Evolutionary conservation across 495 filamentous ascomycete species (phyloP).

Genomic region (Thermochaetoides thermophila): DNA sequence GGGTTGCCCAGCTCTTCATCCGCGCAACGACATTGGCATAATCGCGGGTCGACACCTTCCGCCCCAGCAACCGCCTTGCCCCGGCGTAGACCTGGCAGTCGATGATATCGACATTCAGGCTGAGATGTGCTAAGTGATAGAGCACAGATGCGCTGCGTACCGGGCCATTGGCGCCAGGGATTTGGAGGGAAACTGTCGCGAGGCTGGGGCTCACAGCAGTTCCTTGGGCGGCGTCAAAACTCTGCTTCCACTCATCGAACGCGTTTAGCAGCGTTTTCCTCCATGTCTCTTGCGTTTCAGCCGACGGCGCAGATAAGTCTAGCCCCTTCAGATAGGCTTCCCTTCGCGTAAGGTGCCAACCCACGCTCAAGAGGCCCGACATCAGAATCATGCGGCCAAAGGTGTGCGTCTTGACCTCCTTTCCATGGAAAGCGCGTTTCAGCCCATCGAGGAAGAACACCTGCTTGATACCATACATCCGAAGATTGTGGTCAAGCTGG

Average conservation of each 20-base stretch:
- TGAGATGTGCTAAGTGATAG: slow-evolving; percentile 90
- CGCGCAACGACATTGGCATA: slow-evolving; percentile 61
- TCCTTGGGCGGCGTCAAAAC: slow-evolving; percentile 64
- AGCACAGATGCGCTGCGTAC: slow-evolving; percentile 76
- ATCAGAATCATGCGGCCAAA: slow-evolving; percentile 93
- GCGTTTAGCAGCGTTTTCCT: slow-evolving; percentile 67
- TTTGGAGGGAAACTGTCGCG: slow-evolving; percentile 22
- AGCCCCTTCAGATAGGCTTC: slow-evolving; percentile 86
- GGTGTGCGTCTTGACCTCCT: slow-evolving; percentile 76
- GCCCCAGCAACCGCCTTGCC: slow-evolving; percentile 66
- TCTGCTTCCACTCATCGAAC: slow-evolving; percentile 87
- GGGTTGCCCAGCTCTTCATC: slow-evolving; percentile 76
- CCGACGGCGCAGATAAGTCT: slow-evolving; percentile 46
- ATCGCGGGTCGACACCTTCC: slow-evolving; percentile 69
- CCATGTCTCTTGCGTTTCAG: slow-evolving; percentile 81
- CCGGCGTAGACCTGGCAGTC: slow-evolving; percentile 92
- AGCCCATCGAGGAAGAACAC: slow-evolving; percentile 82
- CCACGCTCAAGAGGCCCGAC: slow-evolving; percentile 82
- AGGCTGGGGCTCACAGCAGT: slow-evolving; percentile 25
- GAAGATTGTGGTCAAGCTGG: slow-evolving; percentile 64
- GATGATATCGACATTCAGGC: slow-evolving; percentile 82
- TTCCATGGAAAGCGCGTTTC: slow-evolving; percentile 75
- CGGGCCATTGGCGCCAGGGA: slow-evolving; percentile 49
- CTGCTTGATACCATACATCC: slow-evolving; percentile 70
- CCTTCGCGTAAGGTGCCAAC: slow-evolving; percentile 91